Conservation (phyloP, 192 early-diverging fungal species). For the Backusella morwellensis region DNA sequence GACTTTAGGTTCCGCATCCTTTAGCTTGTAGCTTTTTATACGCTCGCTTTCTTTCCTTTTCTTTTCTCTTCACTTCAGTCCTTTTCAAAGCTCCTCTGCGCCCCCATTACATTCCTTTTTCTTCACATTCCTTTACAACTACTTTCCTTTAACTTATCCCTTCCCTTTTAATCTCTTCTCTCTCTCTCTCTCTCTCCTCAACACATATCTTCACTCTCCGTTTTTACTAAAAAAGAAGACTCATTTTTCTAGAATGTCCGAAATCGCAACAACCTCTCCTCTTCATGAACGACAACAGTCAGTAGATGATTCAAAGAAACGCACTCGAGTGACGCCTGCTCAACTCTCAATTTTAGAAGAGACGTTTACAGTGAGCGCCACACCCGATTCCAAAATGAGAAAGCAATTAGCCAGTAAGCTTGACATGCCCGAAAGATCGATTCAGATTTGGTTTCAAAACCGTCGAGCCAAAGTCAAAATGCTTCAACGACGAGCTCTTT, state of each 20-base stretch:
- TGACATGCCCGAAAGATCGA: conserved; percentile 67
- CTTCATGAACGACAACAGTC: neutral
- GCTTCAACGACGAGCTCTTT: conserved; percentile 32
- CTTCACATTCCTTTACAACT: neutral
- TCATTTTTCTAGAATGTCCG: neutral
- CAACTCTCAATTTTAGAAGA: conserved; percentile 64
- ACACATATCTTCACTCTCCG: neutral
- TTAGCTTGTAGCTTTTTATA: neutral
- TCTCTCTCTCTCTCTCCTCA: neutral
- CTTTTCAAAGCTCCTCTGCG: neutral
- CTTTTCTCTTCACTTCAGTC: conserved; percentile 4
- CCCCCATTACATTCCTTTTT: neutral
- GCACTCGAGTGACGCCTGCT: conserved; percentile 62
- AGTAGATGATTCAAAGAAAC: conserved; percentile 45
- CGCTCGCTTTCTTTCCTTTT: neutral
- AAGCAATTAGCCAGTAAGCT: conserved; percentile 62
- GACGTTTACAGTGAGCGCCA: conserved; percentile 60
- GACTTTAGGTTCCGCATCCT: neutral
- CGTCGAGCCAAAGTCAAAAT: conserved; percentile 76
- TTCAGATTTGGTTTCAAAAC: conserved; percentile 90
- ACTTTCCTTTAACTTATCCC: conserved; percentile 1
- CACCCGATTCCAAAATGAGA: conserved; percentile 63
- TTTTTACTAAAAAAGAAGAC: neutral
- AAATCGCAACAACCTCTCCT: neutral
- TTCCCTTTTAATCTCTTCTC: neutral